phyloP scores from a whole-genome alignment of 1,284 basidiomycete genomes.

The Puccinia horiana region DNA sequence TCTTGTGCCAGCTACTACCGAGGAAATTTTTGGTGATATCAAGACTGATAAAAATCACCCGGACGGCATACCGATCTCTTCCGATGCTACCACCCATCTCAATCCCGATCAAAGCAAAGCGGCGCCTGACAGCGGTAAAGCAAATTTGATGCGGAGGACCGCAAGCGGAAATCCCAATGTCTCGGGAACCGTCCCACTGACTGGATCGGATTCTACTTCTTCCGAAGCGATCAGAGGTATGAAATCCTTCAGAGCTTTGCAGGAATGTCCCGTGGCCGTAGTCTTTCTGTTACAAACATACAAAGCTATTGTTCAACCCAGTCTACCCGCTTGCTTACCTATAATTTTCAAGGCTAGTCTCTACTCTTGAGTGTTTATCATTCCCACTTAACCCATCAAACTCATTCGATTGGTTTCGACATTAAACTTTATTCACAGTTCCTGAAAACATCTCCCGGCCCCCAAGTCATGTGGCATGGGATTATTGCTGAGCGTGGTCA shows the following conservation, averaged over 20 bases:
- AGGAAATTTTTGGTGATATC: conserved; percentile 68
- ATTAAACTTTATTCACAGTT: conserved; percentile 57
- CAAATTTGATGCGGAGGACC: conserved; percentile 48
- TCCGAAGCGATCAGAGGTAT: conserved; percentile 70
- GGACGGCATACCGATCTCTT: conserved; percentile 45
- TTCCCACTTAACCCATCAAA: neutral
- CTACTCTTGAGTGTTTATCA: neutral
- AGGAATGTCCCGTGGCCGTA: conserved; percentile 90
- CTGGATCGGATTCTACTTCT: conserved; percentile 65
- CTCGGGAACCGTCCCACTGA: conserved; percentile 60
- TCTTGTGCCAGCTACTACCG: conserved; percentile 74
- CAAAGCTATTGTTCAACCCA: conserved; percentile 67
- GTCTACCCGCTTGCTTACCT: conserved; percentile 73
- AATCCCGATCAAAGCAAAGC: conserved; percentile 35
- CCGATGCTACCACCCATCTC: conserved; percentile 8
- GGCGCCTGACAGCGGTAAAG: conserved; percentile 35
- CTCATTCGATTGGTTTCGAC: conserved; percentile 44
- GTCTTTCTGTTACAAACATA: conserved; percentile 87
- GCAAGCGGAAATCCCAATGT: conserved; percentile 33
- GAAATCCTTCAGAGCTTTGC: conserved; percentile 89
- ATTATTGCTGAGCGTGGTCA: conserved; percentile 75
- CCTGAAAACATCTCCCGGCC: conserved; percentile 77
- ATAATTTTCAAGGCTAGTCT: conserved; percentile 69
- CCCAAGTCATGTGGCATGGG: conserved; percentile 76
- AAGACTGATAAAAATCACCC: conserved; percentile 52